Percentiles rank a stretch among this genome's conserved stretches.
Evolutionary conservation across 495 filamentous ascomycete species (phyloP).

Genomic region (Tuber indicum): DNA sequence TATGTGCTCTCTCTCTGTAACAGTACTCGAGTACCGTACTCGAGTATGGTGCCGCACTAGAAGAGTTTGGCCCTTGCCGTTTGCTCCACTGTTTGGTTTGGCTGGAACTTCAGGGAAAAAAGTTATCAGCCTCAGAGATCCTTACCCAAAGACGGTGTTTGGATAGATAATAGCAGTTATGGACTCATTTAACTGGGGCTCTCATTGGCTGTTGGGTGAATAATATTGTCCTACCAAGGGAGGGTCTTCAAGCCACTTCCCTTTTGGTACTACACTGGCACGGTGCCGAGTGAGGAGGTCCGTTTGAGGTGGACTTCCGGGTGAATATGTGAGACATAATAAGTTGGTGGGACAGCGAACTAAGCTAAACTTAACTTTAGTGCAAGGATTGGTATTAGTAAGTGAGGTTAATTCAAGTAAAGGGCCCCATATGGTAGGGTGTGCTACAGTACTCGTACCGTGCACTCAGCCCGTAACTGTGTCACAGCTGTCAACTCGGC

Average conservation of each 20-base stretch:
- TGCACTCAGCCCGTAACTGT: background rate
- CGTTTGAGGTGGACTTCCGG: background rate
- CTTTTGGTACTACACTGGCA: background rate
- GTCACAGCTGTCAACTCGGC: background rate
- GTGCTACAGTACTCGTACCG: background rate
- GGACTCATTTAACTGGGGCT: too few species aligned
- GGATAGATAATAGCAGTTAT: too few species aligned
- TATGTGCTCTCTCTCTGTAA: background rate
- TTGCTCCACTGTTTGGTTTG: too few species aligned
- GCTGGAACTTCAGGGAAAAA: too few species aligned
- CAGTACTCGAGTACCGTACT: too few species aligned
- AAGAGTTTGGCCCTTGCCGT: too few species aligned
- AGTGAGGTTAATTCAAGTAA: background rate
- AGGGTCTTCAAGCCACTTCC: too few species aligned
- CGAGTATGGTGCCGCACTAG: too few species aligned
- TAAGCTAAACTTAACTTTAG: background rate
- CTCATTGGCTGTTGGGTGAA: too few species aligned
- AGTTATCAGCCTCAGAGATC: too few species aligned
- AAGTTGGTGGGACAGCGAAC: background rate
- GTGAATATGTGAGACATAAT: background rate
- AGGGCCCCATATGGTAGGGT: background rate
- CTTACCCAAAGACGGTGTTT: too few species aligned
- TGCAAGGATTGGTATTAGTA: background rate
- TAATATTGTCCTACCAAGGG: background rate
- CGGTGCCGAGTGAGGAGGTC: background rate